Evolutionary conservation across 108 stramenopile genomes (phyloP).

Genomic region (Cyclotella kingstonii): DNA sequence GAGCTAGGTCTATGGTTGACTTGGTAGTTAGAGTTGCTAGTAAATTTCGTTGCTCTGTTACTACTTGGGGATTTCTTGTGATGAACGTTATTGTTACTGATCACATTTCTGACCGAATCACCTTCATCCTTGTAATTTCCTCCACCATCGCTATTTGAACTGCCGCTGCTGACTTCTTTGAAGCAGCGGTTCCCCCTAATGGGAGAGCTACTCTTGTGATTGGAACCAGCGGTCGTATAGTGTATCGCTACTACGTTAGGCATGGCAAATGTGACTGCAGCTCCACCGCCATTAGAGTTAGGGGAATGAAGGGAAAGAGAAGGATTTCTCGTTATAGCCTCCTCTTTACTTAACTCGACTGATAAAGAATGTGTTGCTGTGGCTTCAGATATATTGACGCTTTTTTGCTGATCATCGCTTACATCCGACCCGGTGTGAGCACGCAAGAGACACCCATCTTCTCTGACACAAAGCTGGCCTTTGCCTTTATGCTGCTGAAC

Average conservation of each 20-base stretch:
- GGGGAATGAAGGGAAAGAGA: too few relatives aligned
- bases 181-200: neutral
- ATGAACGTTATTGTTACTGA: neutral
- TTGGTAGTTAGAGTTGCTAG: neutral
- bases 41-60: neutral
- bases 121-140: neutral
- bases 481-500: too few relatives aligned
- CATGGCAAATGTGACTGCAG: slow-evolving; percentile 15
- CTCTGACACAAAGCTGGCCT: too few relatives aligned
- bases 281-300: slow-evolving; percentile 2
- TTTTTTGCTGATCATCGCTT: too few relatives aligned
- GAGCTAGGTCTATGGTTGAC: neutral
- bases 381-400: too few relatives aligned
- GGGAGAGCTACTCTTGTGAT: neutral
- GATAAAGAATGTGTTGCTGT: too few relatives aligned
- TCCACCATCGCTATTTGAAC: slow-evolving; percentile 9
- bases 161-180: slow-evolving; percentile 7
- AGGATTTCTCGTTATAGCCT: too few relatives aligned
- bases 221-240: neutral
- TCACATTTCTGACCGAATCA: neutral
- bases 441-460: too few relatives aligned
- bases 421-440: too few relatives aligned
- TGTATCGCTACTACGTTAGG: slow-evolving; percentile 7
- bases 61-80: neutral
- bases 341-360: too few relatives aligned